A percentile compares a stretch with the other conserved stretches of the same genome.
Evolutionary conservation across 495 filamentous ascomycete species (phyloP).

Genomic region (Immersiella caudata): DNA sequence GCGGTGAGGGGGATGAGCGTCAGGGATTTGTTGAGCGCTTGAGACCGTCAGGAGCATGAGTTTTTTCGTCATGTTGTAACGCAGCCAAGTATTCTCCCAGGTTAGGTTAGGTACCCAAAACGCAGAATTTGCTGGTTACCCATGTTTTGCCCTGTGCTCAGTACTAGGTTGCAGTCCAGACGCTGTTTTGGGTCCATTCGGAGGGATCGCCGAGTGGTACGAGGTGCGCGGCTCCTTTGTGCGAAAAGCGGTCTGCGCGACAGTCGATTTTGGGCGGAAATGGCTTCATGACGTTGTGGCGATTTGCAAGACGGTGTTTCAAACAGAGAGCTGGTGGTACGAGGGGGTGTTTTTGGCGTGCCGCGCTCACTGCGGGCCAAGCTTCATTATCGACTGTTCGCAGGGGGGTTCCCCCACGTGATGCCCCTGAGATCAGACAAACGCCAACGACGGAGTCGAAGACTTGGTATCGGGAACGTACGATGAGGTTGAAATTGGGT

Average conservation of each 20-base stretch:
- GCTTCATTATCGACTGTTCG: constrained; percentile 14
- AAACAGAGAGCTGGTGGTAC: constrained; percentile 24
- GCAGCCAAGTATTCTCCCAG: too few relatives aligned
- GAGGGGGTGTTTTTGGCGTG: constrained; percentile 20
- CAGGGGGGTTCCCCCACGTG: constrained; percentile 28
- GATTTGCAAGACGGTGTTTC: constrained; percentile 19
- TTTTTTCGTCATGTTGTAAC: too few relatives aligned
- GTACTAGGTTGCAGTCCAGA: too few relatives aligned
- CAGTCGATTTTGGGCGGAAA: constrained; percentile 18
- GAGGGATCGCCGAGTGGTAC: neutral
- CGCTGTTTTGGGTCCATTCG: neutral
- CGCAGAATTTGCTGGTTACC: too few relatives aligned
- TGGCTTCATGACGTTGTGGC: constrained; percentile 30
- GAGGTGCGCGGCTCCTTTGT: neutral
- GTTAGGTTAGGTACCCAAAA: too few relatives aligned
- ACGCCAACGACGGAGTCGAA: constrained; percentile 4
- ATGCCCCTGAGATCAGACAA: constrained; percentile 32
- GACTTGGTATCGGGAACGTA: constrained; percentile 2
- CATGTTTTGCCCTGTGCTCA: too few relatives aligned
- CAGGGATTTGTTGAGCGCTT: constrained; percentile 73
- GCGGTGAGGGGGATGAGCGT: constrained; percentile 71
- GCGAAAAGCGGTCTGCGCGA: neutral
- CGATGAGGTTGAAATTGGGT: neutral
- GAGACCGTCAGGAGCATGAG: constrained; percentile 18
- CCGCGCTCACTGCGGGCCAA: constrained; percentile 4